Percentiles rank a stretch among this genome's conserved stretches.
These are phyloP conservation scores for Lepiota brunneoincarnata DNA, from an alignment of 768 basidiomycete genomes.

Conservation along the genomic window DNA sequence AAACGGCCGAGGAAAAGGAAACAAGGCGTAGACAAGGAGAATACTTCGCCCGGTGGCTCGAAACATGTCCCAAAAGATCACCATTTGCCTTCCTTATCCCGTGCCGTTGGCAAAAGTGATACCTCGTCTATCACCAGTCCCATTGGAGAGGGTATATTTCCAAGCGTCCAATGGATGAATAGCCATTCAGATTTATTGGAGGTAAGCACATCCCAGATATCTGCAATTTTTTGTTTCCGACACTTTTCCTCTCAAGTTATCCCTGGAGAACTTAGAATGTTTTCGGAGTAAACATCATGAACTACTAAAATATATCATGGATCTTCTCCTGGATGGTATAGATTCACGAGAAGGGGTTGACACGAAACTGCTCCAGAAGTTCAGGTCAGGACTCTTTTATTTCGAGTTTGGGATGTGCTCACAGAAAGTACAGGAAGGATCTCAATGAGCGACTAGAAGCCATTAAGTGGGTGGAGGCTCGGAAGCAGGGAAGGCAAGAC, in stretches of 20 bases:
- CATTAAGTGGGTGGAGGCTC: slow-evolving; percentile 3
- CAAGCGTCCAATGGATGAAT: slow-evolving; percentile 1
- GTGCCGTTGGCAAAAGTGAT: background rate
- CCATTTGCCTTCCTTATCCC: background rate
- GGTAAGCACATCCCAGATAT: background rate
- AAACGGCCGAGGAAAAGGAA: slow-evolving; percentile 31
- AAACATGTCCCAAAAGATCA: background rate
- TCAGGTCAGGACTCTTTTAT: slow-evolving; percentile 1
- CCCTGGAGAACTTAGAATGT: background rate
- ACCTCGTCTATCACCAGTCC: background rate
- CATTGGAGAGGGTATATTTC: background rate
- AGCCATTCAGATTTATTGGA: background rate
- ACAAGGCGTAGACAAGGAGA: slow-evolving; percentile 34
- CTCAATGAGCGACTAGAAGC: slow-evolving; percentile 9
- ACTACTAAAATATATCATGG: slow-evolving; percentile 3
- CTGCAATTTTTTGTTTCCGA: background rate
- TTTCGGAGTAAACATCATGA: background rate
- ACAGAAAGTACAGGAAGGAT: background rate
- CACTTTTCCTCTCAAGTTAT: background rate
- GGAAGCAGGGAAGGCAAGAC: background rate
- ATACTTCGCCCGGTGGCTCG: slow-evolving; percentile 14
- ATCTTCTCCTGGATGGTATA: slow-evolving; percentile 1
- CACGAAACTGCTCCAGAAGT: background rate
- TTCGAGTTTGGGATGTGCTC: too few species aligned
- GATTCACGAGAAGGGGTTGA: background rate